Base-by-base conservation (phyloP, 2,329 filamentous ascomycete species). In the Sclerotinia borealis region DNA sequence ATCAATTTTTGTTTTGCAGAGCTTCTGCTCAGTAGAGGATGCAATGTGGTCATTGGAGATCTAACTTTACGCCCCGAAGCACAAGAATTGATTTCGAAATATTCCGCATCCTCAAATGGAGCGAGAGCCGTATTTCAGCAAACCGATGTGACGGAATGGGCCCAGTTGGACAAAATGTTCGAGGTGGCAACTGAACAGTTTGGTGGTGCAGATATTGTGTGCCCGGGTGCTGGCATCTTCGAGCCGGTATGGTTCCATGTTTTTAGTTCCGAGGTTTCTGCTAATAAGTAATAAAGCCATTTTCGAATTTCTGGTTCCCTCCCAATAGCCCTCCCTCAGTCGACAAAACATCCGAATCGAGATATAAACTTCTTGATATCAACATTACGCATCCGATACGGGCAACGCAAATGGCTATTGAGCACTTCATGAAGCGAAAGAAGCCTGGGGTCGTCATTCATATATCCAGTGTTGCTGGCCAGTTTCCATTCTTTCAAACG, bases 341-440 rank as follows among this genome's bases (percentile, higher is more conserved):
- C 48, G 80, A 83, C 66, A 67, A 74, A 10, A 72, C 68, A 0
- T 65, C 72, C 41, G 73, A 76, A 5, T 77, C 76, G 29, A 74
- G 78, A 61, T 82, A 81, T 67, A 75, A 76, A 34, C 48, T 75
- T 55, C 55, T 83, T 25, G 80, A 82, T 64, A 81, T 83, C 71
- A 82, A 82, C 65, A 64, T 83, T 56, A 79, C 78, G 0, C 81
- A 83, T 68, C 81, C 81, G 0, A 82, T 82, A 67, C 79, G 80
- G 49, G 74, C 77, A 11, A 82, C 80, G 1, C 80, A 82, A 65
- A 72, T 83, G 22, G 80, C 80, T 5, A 78, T 83, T 49, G 74
- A 76, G 3, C 77, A 81, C 67, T 82, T 81, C 69, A 71, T 80
- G n/a, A 29, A 72, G 66, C 50, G 70, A 25, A 70, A 68, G 51